phyloP scores from a whole-genome alignment of 2,329 filamentous ascomycete species.

The Alternaria infectoria region DNA sequence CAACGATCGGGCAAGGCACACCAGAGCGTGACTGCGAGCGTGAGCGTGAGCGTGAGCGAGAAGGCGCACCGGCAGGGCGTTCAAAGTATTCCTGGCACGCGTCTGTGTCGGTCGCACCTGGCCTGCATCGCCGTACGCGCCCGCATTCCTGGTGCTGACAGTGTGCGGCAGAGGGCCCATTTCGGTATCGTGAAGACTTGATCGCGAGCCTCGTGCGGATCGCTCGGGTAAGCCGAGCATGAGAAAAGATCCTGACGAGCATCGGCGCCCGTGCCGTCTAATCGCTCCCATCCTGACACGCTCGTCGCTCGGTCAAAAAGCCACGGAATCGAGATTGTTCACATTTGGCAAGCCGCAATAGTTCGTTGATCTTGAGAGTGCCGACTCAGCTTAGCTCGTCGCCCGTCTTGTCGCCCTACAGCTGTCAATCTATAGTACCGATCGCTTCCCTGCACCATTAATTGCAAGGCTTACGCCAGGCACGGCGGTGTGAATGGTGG shows the following conservation, averaged over 20 bases:
- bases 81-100: slow-evolving; percentile 7
- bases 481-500: slow-evolving; percentile 26
- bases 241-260: slow-evolving; percentile 34
- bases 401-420: slow-evolving; percentile 39
- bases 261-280: slow-evolving; percentile 37
- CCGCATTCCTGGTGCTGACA: slow-evolving; percentile 17
- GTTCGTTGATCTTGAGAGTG: slow-evolving; percentile 17
- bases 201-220: slow-evolving; percentile 39
- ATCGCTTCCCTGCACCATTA: slow-evolving; percentile 29
- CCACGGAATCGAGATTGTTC: slow-evolving; percentile 8
- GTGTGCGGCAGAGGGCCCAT: slow-evolving; percentile 10
- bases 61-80: slow-evolving; percentile 8
- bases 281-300: slow-evolving; percentile 33
- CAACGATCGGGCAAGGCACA: slow-evolving; percentile 8
- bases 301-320: slow-evolving; percentile 24
- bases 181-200: slow-evolving; percentile 34
- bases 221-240: slow-evolving; percentile 39
- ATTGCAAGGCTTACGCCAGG: slow-evolving; percentile 34
- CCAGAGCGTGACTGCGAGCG: neutral
- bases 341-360: slow-evolving; percentile 16
- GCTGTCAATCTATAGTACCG: slow-evolving; percentile 35
- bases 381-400: slow-evolving; percentile 18
- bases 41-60: neutral
- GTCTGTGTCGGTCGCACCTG: neutral
- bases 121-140: slow-evolving; percentile 13